Evolutionary conservation across 768 basidiomycete species (phyloP).

Genomic region (Lepiota venenata): DNA sequence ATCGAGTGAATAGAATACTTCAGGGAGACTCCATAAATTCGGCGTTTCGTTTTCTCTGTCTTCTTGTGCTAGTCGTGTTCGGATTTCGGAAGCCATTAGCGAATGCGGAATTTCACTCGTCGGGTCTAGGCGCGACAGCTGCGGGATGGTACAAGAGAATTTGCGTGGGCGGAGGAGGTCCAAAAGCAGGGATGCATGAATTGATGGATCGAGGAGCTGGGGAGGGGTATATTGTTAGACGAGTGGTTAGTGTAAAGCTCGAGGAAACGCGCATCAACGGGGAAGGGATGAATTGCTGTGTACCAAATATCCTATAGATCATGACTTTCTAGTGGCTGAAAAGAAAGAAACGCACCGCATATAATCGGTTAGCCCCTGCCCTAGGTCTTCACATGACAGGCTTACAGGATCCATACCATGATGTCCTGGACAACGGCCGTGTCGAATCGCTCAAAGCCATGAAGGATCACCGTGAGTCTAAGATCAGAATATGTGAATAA

Average conservation of each 20-base stretch:
- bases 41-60: conserved; percentile 9
- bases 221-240: neutral
- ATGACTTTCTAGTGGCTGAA: conserved; percentile 53
- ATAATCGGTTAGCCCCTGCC: neutral
- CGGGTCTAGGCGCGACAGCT: neutral
- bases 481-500: conserved; percentile 18
- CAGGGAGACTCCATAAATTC: conserved; percentile 56
- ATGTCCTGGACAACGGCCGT: conserved; percentile 49
- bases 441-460: conserved; percentile 76
- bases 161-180: conserved; percentile 60
- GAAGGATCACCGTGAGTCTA: conserved; percentile 56
- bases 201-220: conserved; percentile 68
- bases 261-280: conserved; percentile 51
- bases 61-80: neutral
- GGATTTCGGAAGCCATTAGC: conserved; percentile 6
- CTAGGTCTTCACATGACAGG: neutral
- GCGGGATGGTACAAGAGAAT: conserved; percentile 26
- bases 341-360: conserved; percentile 24
- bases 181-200: conserved; percentile 56
- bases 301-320: conserved; percentile 74
- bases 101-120: neutral
- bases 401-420: neutral
- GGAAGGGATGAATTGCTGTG: conserved; percentile 60
- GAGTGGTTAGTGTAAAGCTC: neutral
- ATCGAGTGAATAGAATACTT: conserved; percentile 77